Conservation (phyloP, 2,329 filamentous ascomycete genomes). For the Penicillium sp. region DNA sequence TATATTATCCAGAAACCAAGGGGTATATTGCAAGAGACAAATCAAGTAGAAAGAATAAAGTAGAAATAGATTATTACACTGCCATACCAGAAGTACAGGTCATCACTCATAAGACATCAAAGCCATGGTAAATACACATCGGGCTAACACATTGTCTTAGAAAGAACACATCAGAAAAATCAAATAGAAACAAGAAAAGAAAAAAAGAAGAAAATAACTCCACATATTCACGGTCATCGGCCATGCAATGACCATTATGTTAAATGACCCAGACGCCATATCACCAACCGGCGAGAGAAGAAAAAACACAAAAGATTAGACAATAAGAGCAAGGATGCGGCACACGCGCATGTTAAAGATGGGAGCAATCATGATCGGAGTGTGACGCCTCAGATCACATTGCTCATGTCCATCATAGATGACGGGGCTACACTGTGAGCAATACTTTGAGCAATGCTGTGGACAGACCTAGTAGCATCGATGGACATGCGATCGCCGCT, state of each 20-base stretch:
- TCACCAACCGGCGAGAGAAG: conserved; percentile 4
- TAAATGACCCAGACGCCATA: conserved; percentile 5
- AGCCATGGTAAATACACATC: conserved; percentile 27
- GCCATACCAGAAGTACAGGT: conserved; percentile 27
- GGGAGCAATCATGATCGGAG: conserved; percentile 27
- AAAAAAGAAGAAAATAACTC: conserved; percentile 8
- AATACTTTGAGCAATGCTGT: conserved; percentile 46
- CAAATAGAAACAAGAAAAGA: conserved; percentile 16
- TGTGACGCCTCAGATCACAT: conserved; percentile 48
- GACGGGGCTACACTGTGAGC: conserved; percentile 45
- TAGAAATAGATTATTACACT: conserved; percentile 22
- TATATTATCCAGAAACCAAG: background rate
- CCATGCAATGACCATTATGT: conserved; percentile 10
- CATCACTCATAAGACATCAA: conserved; percentile 34
- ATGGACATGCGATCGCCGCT: conserved; percentile 47
- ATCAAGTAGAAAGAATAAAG: conserved; percentile 5
- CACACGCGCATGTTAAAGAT: conserved; percentile 1
- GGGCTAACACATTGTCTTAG: conserved; percentile 15
- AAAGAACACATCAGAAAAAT: conserved; percentile 9
- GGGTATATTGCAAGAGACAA: background rate
- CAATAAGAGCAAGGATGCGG: conserved; percentile 6
- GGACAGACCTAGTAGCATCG: conserved; percentile 40
- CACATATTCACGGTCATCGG: conserved; percentile 10
- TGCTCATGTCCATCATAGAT: conserved; percentile 46
- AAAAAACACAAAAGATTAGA: conserved; percentile 3